Evolutionary conservation across 352 stramenopile genomes (phyloP).

Genomic region (Phytophthora lateralis): DNA sequence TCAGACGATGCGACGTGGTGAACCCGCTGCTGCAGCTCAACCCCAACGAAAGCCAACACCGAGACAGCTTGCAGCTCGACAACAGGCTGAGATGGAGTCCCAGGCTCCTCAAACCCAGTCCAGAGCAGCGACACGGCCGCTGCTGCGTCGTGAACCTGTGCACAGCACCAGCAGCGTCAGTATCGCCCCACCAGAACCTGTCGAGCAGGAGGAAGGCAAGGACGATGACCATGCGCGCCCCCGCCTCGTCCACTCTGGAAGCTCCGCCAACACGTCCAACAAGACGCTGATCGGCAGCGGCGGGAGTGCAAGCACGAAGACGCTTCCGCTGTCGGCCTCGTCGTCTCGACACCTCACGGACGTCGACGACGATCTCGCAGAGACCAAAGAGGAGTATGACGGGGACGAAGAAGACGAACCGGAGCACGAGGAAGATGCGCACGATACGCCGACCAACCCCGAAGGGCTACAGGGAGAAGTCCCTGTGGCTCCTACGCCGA

Average conservation of each 20-base stretch:
- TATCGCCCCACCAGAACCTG: constrained; percentile 18
- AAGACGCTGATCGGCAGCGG: constrained; percentile 53
- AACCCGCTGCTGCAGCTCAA: constrained; percentile 1
- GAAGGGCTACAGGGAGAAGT: constrained; percentile 21
- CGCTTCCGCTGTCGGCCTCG: constrained; percentile 51
- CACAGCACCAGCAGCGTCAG: constrained; percentile 38
- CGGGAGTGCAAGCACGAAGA: constrained; percentile 59
- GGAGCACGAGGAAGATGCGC: constrained; percentile 41
- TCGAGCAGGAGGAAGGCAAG: constrained; percentile 34
- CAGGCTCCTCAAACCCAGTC: constrained; percentile 18
- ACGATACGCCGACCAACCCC: constrained; percentile 9
- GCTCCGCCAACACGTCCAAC: constrained; percentile 50
- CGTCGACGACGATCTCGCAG: constrained; percentile 35
- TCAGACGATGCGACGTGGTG: constrained; percentile 15
- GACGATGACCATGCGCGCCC: constrained; percentile 35
- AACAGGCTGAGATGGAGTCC: constrained; percentile 19
- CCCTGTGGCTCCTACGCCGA: constrained; percentile 7
- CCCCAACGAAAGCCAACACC: constrained; percentile 23
- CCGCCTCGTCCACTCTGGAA: constrained; percentile 35
- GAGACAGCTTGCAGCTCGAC: constrained; percentile 20
- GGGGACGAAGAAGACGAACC: constrained; percentile 50
- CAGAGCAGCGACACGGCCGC: constrained; percentile 28
- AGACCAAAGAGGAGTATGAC: constrained; percentile 42
- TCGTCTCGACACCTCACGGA: constrained; percentile 52
- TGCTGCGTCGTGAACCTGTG: constrained; percentile 29